phyloP scores from a whole-genome alignment of 176 grass and related monocot genomes.

The Alopecurus myosuroides region DNA sequence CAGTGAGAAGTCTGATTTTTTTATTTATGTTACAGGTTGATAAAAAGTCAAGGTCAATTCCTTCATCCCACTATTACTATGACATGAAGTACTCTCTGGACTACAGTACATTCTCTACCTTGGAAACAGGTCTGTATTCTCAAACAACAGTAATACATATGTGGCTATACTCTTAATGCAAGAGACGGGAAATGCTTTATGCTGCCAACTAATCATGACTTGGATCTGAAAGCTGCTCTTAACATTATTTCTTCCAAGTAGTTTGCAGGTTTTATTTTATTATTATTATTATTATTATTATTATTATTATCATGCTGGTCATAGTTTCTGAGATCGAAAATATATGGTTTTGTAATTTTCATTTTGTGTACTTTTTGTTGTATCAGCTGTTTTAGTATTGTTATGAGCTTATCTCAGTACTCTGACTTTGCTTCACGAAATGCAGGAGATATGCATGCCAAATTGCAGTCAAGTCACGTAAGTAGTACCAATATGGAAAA shows the following conservation, averaged over 20 bases:
- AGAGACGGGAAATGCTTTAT: not conserved
- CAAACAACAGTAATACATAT: not conserved
- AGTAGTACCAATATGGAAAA: slow-evolving; percentile 32
- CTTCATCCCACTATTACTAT: slow-evolving; percentile 75
- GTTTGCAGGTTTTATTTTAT: slow-evolving; percentile 4
- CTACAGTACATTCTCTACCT: slow-evolving; percentile 73
- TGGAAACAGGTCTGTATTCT: slow-evolving; percentile 47
- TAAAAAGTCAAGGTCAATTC: slow-evolving; percentile 38
- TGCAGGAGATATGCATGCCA: slow-evolving; percentile 35
- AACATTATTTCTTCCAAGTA: slow-evolving; percentile 13
- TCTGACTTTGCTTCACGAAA: slow-evolving; percentile 29
- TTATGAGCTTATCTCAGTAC: not conserved
- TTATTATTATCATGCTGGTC: not conserved
- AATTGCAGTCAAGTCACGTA: slow-evolving; percentile 15
- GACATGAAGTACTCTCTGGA: slow-evolving; percentile 90
- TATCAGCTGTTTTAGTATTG: slow-evolving; percentile 7
- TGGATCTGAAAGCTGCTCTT: not conserved
- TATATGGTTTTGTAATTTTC: not conserved
- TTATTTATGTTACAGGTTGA: slow-evolving; percentile 43
- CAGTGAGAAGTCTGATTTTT: slow-evolving; percentile 15
- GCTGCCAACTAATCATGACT: not conserved
- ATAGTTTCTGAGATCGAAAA: not conserved
- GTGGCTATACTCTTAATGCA: not conserved
- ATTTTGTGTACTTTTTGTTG: slow-evolving; percentile 16
- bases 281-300: too few relatives aligned